phyloP scores from a whole-genome alignment of 768 basidiomycete genomes.

The Amanita phalloides region DNA sequence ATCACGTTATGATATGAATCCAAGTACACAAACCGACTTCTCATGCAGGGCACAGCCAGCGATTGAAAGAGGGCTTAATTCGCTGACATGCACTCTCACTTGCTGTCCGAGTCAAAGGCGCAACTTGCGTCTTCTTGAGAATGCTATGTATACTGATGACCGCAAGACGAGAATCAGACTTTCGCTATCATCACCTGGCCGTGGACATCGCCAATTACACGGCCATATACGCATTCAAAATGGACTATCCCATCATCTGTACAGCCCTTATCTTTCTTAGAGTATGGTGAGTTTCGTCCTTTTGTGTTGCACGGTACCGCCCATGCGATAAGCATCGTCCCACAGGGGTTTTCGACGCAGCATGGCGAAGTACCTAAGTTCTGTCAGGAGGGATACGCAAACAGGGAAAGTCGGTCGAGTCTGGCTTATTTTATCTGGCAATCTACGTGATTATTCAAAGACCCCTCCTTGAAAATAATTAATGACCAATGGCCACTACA shows the following conservation, averaged over 20 bases:
- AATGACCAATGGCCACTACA: neutral
- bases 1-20: no score
- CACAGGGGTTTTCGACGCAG: constrained; percentile 14
- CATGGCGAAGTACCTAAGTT: constrained; percentile 15
- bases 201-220: no score
- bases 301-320: neutral
- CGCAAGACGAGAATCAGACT: no score
- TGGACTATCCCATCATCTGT: constrained; percentile 8
- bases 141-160: no score
- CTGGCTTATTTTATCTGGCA: constrained; percentile 17
- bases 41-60: no score
- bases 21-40: no score
- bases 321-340: neutral
- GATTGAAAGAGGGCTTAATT: no score
- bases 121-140: no score
- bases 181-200: no score
- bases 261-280: constrained; percentile 17
- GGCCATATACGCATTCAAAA: no score
- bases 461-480: neutral
- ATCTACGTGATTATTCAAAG: constrained; percentile 13
- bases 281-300: constrained; percentile 12
- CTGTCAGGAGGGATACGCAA: constrained; percentile 14
- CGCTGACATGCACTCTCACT: no score
- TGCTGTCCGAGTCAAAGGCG: no score
- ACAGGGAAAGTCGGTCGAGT: constrained; percentile 18